These are phyloP conservation scores for Fibroporia radiculosa DNA, from an alignment of 768 basidiomycete species.

Conservation along the genomic window DNA sequence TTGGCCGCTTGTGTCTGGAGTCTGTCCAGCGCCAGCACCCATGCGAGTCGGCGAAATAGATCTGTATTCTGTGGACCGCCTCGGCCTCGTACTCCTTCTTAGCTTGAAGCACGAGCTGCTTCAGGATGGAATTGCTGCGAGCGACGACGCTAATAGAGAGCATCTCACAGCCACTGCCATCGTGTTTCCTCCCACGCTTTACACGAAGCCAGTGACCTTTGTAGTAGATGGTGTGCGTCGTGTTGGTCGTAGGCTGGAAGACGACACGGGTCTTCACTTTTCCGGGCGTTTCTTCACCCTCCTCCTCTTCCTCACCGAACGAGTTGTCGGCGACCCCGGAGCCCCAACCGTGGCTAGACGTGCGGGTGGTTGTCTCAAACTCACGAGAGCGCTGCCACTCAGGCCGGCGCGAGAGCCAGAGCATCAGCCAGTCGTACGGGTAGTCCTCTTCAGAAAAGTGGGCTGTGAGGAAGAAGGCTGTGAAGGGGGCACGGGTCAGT, in stretches of 20 bases:
- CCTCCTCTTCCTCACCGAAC: slow-evolving; percentile 44
- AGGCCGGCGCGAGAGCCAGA: slow-evolving; percentile 79
- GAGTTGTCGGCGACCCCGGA: slow-evolving; percentile 43
- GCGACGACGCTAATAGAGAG: slow-evolving; percentile 82
- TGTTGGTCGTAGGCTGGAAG: slow-evolving; percentile 84
- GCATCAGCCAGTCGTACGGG: slow-evolving; percentile 88
- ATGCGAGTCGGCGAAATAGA: slow-evolving; percentile 85
- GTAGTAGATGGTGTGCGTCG: slow-evolving; percentile 86
- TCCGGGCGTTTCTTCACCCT: slow-evolving; percentile 49
- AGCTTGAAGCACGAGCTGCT: slow-evolving; percentile 85
- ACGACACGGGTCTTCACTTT: slow-evolving; percentile 73
- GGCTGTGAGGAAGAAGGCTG: slow-evolving; percentile 67
- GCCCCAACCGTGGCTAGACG: slow-evolving; percentile 52
- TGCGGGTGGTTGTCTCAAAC: slow-evolving; percentile 81
- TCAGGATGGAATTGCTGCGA: slow-evolving; percentile 74
- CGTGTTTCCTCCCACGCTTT: slow-evolving; percentile 58
- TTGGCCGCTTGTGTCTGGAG: slow-evolving; percentile 81
- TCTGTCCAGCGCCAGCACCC: slow-evolving; percentile 87
- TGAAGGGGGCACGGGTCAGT: not conserved
- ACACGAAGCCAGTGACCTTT: slow-evolving; percentile 79
- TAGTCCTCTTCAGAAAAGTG: slow-evolving; percentile 89
- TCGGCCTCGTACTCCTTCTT: slow-evolving; percentile 86
- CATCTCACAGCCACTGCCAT: slow-evolving; percentile 63
- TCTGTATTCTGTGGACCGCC: slow-evolving; percentile 79
- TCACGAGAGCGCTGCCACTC: slow-evolving; percentile 88